A percentile compares a stretch with the other conserved stretches of the same genome.
These are phyloP conservation scores for Dissoconium aciculare DNA, from an alignment of 2,329 filamentous ascomycete species.

Conservation along the genomic window DNA sequence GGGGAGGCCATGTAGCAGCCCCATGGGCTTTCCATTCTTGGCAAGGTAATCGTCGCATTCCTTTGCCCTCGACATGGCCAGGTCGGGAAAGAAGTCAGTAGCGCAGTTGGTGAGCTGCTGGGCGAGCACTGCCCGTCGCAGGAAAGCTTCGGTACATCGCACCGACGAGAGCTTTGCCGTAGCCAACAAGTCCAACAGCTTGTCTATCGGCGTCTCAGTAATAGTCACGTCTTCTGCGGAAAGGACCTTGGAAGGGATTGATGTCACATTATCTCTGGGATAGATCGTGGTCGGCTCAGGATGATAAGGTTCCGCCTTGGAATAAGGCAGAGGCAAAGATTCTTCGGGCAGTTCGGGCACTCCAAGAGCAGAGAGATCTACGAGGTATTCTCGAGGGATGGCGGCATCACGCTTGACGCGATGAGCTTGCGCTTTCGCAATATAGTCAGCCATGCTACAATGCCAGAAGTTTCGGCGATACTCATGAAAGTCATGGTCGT, in stretches of 20 bases:
- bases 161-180: conserved; percentile 22
- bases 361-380: too few species aligned
- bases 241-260: not conserved
- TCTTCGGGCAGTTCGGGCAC: too few species aligned
- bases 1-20: conserved; percentile 38
- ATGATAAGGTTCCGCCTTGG: too few species aligned
- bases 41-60: conserved; percentile 29
- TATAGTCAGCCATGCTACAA: too few species aligned
- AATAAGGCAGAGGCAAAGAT: too few species aligned
- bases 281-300: too few species aligned
- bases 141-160: conserved; percentile 38
- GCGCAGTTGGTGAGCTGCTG: conserved; percentile 37
- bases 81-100: conserved; percentile 27
- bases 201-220: not conserved
- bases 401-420: too few species aligned
- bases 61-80: conserved; percentile 26
- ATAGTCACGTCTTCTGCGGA: not conserved
- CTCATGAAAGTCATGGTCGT: too few species aligned
- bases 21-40: conserved; percentile 26
- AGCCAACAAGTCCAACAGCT: not conserved
- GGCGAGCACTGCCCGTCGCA: conserved; percentile 40
- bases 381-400: too few species aligned
- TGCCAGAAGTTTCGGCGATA: too few species aligned
- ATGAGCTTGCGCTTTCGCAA: too few species aligned
- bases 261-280: too few species aligned